These are phyloP conservation scores for Pleurotus djamor DNA, from an alignment of 768 basidiomycete species.

Conservation along the genomic window DNA sequence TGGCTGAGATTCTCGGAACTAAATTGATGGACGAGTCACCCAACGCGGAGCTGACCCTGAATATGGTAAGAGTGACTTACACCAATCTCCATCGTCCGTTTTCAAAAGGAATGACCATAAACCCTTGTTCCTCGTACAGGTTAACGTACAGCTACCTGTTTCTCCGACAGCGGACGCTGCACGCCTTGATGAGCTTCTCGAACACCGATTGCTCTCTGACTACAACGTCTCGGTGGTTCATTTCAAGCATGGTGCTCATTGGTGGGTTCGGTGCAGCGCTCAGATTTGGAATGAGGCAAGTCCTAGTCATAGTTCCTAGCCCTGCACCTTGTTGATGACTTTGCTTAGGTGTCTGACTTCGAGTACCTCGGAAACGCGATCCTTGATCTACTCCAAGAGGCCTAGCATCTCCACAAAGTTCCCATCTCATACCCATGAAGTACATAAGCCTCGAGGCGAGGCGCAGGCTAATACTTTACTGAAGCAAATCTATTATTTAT, in stretches of 20 bases:
- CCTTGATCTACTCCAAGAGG: background rate
- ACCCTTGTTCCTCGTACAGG: slow-evolving; percentile 13
- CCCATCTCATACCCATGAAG: background rate
- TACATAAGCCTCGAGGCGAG: background rate
- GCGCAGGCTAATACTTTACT: background rate
- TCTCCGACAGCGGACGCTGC: slow-evolving; percentile 20
- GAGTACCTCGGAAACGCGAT: slow-evolving; percentile 12
- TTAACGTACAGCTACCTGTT: slow-evolving; percentile 31
- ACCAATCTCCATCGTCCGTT: too few relatives aligned
- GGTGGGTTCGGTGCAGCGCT: slow-evolving; percentile 39
- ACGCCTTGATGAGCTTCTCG: slow-evolving; percentile 14
- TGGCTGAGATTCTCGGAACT: slow-evolving; percentile 64
- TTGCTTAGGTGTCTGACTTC: slow-evolving; percentile 15
- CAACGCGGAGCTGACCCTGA: slow-evolving; percentile 55
- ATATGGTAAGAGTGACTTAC: slow-evolving; percentile 50
- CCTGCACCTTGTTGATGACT: background rate
- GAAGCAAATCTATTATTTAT: too few relatives aligned
- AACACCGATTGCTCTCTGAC: slow-evolving; percentile 23
- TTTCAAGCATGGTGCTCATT: slow-evolving; percentile 32
- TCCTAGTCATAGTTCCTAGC: background rate
- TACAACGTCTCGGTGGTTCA: slow-evolving; percentile 27
- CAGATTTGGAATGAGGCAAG: slow-evolving; percentile 38
- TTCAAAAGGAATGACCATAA: too few relatives aligned
- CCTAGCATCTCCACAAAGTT: background rate
- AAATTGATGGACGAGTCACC: slow-evolving; percentile 46